phyloP scores from a whole-genome alignment of 208 protist species.

The Wallacemonas collosoma region DNA sequence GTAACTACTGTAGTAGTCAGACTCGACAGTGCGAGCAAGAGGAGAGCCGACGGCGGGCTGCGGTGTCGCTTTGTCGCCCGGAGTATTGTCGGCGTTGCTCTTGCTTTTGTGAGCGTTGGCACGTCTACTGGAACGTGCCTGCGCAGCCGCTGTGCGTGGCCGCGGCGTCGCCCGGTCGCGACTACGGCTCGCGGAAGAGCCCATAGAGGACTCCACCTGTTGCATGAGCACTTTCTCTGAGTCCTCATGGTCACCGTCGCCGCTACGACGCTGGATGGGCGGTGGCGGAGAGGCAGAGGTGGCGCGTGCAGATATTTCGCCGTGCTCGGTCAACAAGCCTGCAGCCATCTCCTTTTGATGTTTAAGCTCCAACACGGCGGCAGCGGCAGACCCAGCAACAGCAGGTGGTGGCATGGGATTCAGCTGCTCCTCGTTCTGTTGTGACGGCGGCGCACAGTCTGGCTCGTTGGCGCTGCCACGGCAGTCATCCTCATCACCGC shows the following conservation, averaged over 20 bases:
- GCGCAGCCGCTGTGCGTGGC: background rate
- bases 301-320: background rate
- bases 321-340: background rate
- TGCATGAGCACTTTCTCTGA: background rate
- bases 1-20: conserved; percentile 4
- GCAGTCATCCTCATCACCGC: no score
- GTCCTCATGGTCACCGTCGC: background rate
- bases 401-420: conserved; percentile 17
- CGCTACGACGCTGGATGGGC: background rate
- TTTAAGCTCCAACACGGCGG: conserved; percentile 36
- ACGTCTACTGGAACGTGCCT: no score
- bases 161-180: background rate
- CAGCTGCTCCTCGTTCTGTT: background rate
- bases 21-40: background rate
- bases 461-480: no score
- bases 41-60: background rate
- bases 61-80: background rate
- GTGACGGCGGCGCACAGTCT: no score
- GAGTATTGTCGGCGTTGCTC: no score
- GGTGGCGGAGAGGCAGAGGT: background rate
- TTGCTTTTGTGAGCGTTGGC: no score
- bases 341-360: conserved; percentile 17
- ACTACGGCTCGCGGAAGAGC: background rate
- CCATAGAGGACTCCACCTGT: conserved; percentile 10
- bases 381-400: conserved; percentile 37